Evolutionary conservation across 2,329 filamentous ascomycete species (phyloP), one percentile per base, ranked within the genome.

Genomic region (Colletotrichum tanaceti): DNA sequence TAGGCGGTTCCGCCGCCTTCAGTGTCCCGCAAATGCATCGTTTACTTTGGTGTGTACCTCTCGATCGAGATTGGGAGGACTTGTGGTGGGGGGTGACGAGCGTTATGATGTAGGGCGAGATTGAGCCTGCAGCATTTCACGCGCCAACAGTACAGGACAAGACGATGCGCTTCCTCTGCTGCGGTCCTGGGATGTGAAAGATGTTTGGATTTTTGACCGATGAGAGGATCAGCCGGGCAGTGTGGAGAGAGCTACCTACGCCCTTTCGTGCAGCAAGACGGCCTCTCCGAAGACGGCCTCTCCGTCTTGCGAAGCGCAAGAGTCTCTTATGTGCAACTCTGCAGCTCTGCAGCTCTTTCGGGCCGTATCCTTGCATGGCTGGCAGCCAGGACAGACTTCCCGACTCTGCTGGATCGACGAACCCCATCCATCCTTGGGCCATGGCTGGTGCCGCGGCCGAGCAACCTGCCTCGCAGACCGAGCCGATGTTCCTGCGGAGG

Each of bases 21-120:
- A 54, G 52, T 41, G 58, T 71, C 70, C 50, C 68, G 68, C 53
- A 71, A 57, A 59, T 72, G 69, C 71, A 72, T 72, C n/a, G 50
- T 52, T 68, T n/a, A 35, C 43, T 52, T 52, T 32, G 32, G 32
- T 65, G 6, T 47, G n/a, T 18, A 24, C 53, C 14, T 50, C 49
- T 20, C 35, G 35, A 32, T 57, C 24, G 61, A 32, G 32, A 9
- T 35, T 35, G 32, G 10, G 32, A 35, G 50, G 64, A 43, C 28
- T 20, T 38, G 38, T 58, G 28, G 55, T n/a, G 43, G 43, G 32
- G 32, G 43, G 47, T 4, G 59, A 70, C 28, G 58, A 59, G 49
- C 47, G 58, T 70, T 68, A 68, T 59, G 54, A 63, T 43, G 58
- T 43, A 46, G 16, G 52, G 39, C 50, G 44, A 69, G 50, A 18